Evolutionary conservation across 2,329 filamentous ascomycete species (phyloP).

Genomic region (Sarocladiaceae sp.): DNA sequence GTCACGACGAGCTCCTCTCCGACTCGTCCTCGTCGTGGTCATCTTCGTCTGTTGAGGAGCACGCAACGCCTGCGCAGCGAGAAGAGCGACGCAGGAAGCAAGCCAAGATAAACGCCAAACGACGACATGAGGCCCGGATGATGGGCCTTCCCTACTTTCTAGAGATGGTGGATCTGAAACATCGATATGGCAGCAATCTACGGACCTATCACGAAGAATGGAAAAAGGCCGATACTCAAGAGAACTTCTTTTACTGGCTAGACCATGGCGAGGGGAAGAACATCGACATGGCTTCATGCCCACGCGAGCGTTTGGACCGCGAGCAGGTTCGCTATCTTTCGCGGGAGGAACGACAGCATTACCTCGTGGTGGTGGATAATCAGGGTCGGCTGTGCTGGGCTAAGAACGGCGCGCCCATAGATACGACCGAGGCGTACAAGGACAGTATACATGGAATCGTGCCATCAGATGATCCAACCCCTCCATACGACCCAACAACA

Average conservation of each 20-base stretch:
- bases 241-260: constrained; percentile 94
- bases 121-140: constrained; percentile 62
- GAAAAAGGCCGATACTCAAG: constrained; percentile 67
- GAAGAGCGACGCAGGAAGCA: constrained; percentile 32
- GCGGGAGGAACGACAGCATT: constrained; percentile 73
- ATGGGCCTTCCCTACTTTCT: constrained; percentile 84
- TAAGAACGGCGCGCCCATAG: constrained; percentile 72
- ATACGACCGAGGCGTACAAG: constrained; percentile 67
- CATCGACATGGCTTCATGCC: constrained; percentile 64
- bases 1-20: constrained; percentile 55
- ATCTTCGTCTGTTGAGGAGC: constrained; percentile 23
- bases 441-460: constrained; percentile 76
- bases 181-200: constrained; percentile 80
- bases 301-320: constrained; percentile 65
- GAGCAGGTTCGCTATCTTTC: constrained; percentile 81
- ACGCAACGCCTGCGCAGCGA: constrained; percentile 29
- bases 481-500: constrained; percentile 35
- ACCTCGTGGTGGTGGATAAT: constrained; percentile 69
- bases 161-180: constrained; percentile 80
- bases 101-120: constrained; percentile 45
- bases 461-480: constrained; percentile 52
- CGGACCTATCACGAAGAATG: constrained; percentile 77
- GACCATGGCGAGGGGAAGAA: constrained; percentile 71
- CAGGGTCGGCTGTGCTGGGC: constrained; percentile 79
- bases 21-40: constrained; percentile 34